Base-by-base conservation (phyloP, 192 early-diverging fungal species). In the Rhizophagus sp. region DNA sequence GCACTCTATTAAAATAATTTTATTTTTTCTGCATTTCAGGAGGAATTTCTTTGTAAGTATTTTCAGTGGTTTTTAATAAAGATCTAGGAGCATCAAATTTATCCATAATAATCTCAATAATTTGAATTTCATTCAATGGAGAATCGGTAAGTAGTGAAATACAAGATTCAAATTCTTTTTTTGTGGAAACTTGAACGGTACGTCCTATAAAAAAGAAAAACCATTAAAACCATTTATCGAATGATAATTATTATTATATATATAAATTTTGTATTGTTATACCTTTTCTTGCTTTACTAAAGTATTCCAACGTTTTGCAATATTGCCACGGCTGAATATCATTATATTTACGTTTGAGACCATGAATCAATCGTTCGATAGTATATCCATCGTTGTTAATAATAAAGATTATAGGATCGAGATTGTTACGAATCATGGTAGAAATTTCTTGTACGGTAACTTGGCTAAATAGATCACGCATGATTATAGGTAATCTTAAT, bases 381-480 rank as follows among this genome's bases (percentile, higher is more conserved):
- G 86, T 83, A 62, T 88, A 89, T 36, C 88, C 88, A 36, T 89
- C 87, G 34, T 89, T 89, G 70, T 89, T 89, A 61, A 89, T 34
- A 33, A 89, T 69, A 62, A 88, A 76, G 41, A 89, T 89, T 24
- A 89, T 83, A 36, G 88, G 88, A 2, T 79, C 79, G 27, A 87
- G 76, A 27, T 86, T 86, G 25, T 87, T 81, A 61, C 85, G 88
- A 4, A 89, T 78, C 81, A 89, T 85, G 17, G 83, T 84, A 2
- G 88, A 88, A 24, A 89, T 57, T 79, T 89, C 88, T 73, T 85
- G 80, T 15, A 76, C 87, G 5, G 88, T 88, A 34, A 89, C 24
- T 65, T 89, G 88, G 78, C 65, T 66, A 64, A 64, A 64, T 64
- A 64, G n/a, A 24, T 10, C 63, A 24, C n/a, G 1, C 8, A 10